Evolutionary conservation across 345 rosid species (phyloP), one percentile per base, ranked within the genome.

Genomic region (Lepidium didymum): DNA sequence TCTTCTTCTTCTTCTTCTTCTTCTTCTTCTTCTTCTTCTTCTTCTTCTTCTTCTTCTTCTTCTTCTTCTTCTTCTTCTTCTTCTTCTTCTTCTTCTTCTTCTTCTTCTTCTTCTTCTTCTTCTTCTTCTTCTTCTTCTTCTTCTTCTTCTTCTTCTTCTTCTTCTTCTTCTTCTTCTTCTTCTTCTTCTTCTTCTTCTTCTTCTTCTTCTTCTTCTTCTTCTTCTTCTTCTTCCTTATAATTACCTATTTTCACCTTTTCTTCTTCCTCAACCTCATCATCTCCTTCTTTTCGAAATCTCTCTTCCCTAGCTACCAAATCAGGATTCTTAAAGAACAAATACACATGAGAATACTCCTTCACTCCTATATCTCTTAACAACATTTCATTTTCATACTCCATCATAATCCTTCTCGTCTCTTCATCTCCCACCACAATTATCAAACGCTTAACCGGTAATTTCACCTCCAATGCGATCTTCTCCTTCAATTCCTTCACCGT

Each of bases 401-500:
- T 50, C 41, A 58, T 71, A 72, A 35, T 23, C 41, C 68, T 56
- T 44, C 73, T 61, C 3, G 6, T 14, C 13, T 65, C 72, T 31
- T 72, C 56, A 40, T 68, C 37, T 2, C 77, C 67, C 1, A 80
- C 74, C 40, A 85, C 21, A 38, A 89, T 19, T 46, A 92, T 81
- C 68, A 89, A 51, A 8, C 95, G 87, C n/a, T 81, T 85, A 0
- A 11, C 38, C 6, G 91, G 80, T 13, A 86, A 45, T 29, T 79
- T 77, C 58, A 81, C 74, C 65, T 73, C 87, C 11, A 67, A 21
- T 35, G 52, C 82, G 6, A 92, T 83, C 79, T 79, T 85, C 71
- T 70, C 77, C 57, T 87, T 89, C 1, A 89, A 75, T 33, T 86
- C 89, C 10, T 38, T 79, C 8, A 89, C 77, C 1, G 80, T 89